Evolutionary conservation across 2,329 filamentous ascomycete species (phyloP), one percentile per base, ranked within the genome.

Genomic region (Xenoacremonium recifei): DNA sequence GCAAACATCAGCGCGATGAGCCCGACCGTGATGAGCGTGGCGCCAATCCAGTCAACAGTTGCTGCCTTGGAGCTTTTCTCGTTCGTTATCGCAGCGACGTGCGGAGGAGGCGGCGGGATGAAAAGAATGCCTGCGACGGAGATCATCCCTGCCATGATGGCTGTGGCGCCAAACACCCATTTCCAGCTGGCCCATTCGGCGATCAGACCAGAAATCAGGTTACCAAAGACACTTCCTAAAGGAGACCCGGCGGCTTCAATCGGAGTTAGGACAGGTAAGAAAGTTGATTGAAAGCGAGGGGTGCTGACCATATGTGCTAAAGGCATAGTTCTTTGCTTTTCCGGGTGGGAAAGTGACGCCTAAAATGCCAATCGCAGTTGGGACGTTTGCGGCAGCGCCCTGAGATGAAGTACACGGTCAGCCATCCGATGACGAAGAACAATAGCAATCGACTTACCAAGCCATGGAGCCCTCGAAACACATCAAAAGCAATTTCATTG

Each of bases 281-380:
- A 9, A 16, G 7, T 19, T 18, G 16, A 9, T 34, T 7, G 32
- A 13, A 31, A 4, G 13, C 12, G 11, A 9, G 30, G 5, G 15
- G 32, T 15, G 40, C 66, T 42, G 57, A 75, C 73, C 74, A 44
- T 84, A 86, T 17, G 75, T 72, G 27, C 77, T 79, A 51, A 88
- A 87, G 2, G 83, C 82, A 57, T 85, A 85, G 53, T 85, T 87
- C 63, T 86, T 87, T 4, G 82, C 78, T 49, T 79, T 82, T 0
- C 84, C 81, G 0, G 82, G 82, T 1, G 77, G 76, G 40, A 87
- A 87, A 0, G 80, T 85, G 2, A 78, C 77, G 1, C 82, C 83
- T 3, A 88, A 61, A 29, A 87, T 87, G 0, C 84, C 84, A 55
- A 88, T 79, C 0, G 84, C 84, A 0, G 83, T 86, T 0, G 84